Evolutionary conservation across 2,329 filamentous ascomycete species (phyloP), one percentile per base, ranked within the genome.

Genomic region (Aspergillus sp.): DNA sequence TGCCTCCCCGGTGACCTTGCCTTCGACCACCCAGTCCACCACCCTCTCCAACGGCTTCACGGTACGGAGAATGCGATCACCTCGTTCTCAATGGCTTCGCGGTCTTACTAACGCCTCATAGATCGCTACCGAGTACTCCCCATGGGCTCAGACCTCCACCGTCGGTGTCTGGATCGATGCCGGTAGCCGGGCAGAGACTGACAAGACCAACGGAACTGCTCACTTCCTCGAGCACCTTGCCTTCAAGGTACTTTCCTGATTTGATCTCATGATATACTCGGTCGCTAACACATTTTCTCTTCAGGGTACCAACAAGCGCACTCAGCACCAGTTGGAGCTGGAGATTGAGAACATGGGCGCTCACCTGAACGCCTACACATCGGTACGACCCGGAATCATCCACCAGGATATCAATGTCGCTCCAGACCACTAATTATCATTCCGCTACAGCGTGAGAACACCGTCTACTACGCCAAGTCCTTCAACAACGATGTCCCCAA

Each of bases 291-390:
- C 32, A 32, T 17, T 13, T 53, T 19, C 58, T 9, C 34, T 11
- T 38, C 54, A 76, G 92, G 94, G 94, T 67, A 99, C 94, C 64
- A 83, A 88, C 77, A 96, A 89, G 81, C 86, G 94, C 77, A 91
- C 89, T 62, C 94, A 99, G 79, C 89, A 95, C 75, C 94, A 99
- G 81, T 83, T 99, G 74, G 94, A 99, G 82, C 87, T 99, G 62
- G 94, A 99, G 82, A 97, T 99, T 72, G 94, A 99, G 84, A 99
- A 99, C 81, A 97, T 99, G 90, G 94, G 94, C 75, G 94, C 91
- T 62, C 94, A 99, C 81, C 84, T 99, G 68, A 99, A 99, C 79
- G 94, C 94, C 75, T 99, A 99, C 83, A 99, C 94, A 69, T 97
- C 93, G 81, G 92, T 97, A 86, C 71, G 88, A 66, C 51, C 60